Conservation (phyloP, 2,329 filamentous ascomycete species). For the Penicillium sp. region DNA sequence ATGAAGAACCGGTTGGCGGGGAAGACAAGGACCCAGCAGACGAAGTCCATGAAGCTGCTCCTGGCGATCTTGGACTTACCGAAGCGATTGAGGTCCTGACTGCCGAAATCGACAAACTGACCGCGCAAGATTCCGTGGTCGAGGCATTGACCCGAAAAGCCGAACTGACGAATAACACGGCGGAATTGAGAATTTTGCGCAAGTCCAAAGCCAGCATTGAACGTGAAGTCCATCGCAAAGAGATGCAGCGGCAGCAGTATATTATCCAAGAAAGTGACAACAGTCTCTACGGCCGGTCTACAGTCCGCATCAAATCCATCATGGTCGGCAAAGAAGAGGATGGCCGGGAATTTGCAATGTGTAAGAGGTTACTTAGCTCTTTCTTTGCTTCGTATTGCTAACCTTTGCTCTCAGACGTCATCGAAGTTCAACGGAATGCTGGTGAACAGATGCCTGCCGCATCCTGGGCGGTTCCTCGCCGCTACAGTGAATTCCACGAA, state of each 20-base stretch:
- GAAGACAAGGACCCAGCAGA: slow-evolving; percentile 67
- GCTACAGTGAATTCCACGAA: slow-evolving; percentile 97
- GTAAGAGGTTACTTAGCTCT: slow-evolving; percentile 42
- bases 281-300: slow-evolving; percentile 88
- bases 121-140: slow-evolving; percentile 84
- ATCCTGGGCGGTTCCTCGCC: slow-evolving; percentile 85
- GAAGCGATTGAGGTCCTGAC: slow-evolving; percentile 90
- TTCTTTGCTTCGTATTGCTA: slow-evolving; percentile 11
- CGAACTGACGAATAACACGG: slow-evolving; percentile 93
- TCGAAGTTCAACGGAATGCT: slow-evolving; percentile 86
- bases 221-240: slow-evolving; percentile 88
- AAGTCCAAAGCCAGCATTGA: slow-evolving; percentile 94
- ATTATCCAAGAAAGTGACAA: slow-evolving; percentile 98
- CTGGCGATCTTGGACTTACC: slow-evolving; percentile 87
- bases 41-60: slow-evolving; percentile 89
- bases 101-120: slow-evolving; percentile 84
- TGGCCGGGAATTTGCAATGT: slow-evolving; percentile 89
- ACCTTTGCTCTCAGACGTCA: slow-evolving; percentile 59
- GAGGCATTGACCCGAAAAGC: slow-evolving; percentile 91
- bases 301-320: slow-evolving; percentile 85
- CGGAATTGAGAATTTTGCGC: slow-evolving; percentile 84
- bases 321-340: slow-evolving; percentile 91
- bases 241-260: slow-evolving; percentile 94
- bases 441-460: slow-evolving; percentile 97
- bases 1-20: slow-evolving; percentile 67